These are phyloP conservation scores for Diaporthe humulicola DNA, from an alignment of 2,329 filamentous ascomycete species.

Conservation along the genomic window DNA sequence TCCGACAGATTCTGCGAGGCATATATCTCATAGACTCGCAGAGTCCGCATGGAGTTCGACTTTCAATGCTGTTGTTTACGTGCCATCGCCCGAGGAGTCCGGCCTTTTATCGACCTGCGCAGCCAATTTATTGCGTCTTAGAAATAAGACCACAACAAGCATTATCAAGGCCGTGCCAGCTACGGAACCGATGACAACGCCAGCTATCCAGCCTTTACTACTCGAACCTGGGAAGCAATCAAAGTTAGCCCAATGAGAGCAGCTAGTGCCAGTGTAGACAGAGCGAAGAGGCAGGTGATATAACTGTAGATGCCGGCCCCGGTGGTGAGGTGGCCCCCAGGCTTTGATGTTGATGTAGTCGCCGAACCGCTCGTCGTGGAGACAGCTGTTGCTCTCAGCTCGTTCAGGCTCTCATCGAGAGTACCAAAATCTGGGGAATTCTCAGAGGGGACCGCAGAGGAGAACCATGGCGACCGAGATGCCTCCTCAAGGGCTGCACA, in stretches of 20 bases:
- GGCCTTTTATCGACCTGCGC: neutral
- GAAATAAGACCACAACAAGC: neutral
- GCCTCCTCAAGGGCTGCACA: slow-evolving; percentile 16
- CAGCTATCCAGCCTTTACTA: slow-evolving; percentile 35
- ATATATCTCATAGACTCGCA: neutral
- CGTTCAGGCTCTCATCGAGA: neutral
- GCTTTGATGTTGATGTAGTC: no score
- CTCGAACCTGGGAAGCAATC: neutral
- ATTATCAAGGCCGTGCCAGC: slow-evolving; percentile 4
- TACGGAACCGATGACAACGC: slow-evolving; percentile 1
- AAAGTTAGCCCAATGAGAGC: neutral
- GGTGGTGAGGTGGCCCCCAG: no score
- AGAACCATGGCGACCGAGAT: slow-evolving; percentile 27
- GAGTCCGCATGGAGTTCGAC: neutral
- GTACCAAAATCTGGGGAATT: neutral
- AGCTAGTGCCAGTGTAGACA: neutral
- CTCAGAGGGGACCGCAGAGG: neutral
- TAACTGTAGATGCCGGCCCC: neutral
- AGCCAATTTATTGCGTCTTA: neutral
- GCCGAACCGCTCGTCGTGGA: neutral
- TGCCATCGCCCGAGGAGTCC: neutral
- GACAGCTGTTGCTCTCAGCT: neutral
- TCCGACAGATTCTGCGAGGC: neutral
- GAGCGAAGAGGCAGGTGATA: neutral
- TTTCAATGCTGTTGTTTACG: neutral